Conservation (phyloP, 768 basidiomycete species). For the Serendipita vermifera region DNA sequence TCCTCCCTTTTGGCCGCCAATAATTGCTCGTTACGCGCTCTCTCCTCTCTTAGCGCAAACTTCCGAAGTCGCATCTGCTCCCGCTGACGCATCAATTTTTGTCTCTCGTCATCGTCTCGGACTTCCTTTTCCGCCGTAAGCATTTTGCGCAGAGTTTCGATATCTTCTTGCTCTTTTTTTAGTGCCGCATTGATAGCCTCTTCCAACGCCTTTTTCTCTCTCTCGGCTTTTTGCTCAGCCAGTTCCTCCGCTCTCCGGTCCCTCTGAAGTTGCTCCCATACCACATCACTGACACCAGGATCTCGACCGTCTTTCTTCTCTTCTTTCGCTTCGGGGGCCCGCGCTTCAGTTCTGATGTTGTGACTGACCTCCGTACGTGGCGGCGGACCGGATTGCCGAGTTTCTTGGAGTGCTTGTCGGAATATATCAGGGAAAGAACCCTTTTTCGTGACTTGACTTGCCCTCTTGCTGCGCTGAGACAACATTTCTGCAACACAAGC, state of each 20-base stretch:
- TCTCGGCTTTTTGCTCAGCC: slow-evolving; percentile 18
- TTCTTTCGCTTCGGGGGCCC: neutral
- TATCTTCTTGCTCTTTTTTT: slow-evolving; percentile 18
- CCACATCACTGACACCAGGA: slow-evolving; percentile 36
- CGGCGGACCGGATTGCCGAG: neutral
- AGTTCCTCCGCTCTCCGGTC: slow-evolving; percentile 27
- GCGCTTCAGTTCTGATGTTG: neutral
- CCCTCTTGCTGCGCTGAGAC: neutral
- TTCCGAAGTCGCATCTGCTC: slow-evolving; percentile 24
- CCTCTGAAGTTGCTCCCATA: slow-evolving; percentile 39
- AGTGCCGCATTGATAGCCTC: slow-evolving; percentile 15
- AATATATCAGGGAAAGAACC: too few species aligned
- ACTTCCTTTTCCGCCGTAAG: slow-evolving; percentile 21
- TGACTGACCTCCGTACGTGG: neutral
- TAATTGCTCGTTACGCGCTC: slow-evolving; percentile 22
- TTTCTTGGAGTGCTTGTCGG: neutral
- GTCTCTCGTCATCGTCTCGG: slow-evolving; percentile 15
- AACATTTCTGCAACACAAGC: slow-evolving; percentile 18
- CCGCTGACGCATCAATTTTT: slow-evolving; percentile 17
- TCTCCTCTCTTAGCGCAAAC: slow-evolving; percentile 18
- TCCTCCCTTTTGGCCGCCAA: slow-evolving; percentile 21
- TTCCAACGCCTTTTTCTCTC: slow-evolving; percentile 14
- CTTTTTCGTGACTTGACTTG: too few species aligned
- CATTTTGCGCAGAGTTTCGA: slow-evolving; percentile 19
- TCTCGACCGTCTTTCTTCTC: slow-evolving; percentile 26